Conservation (phyloP, 2,329 filamentous ascomycete species). For the Phialophora expanda region DNA sequence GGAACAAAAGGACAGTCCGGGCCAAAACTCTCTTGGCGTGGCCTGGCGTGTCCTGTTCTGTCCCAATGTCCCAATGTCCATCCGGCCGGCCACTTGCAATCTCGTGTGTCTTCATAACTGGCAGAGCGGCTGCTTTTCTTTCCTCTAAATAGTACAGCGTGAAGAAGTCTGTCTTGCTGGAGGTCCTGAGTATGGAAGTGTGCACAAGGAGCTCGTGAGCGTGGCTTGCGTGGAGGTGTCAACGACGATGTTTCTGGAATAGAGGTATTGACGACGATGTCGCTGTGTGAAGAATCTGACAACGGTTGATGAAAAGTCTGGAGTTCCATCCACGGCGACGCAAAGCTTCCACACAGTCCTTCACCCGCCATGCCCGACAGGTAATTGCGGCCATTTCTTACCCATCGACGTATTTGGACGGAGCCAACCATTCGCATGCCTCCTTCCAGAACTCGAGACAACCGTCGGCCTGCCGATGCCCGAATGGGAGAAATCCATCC, state of each 20-base stretch:
- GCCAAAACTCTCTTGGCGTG: not conserved
- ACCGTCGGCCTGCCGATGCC: conserved; percentile 19
- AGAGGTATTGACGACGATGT: not conserved
- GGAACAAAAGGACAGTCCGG: not conserved
- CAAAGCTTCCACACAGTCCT: not conserved
- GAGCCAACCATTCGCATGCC: conserved; percentile 13
- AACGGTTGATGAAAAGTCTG: not conserved
- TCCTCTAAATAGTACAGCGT: not conserved
- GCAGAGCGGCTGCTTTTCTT: not conserved
- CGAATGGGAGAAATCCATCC: conserved; percentile 19
- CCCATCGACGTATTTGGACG: not conserved
- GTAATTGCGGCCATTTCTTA: not conserved
- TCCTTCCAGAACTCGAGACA: conserved; percentile 22
- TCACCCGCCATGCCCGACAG: not conserved
- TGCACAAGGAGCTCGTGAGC: no score
- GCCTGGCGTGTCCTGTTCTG: no score
- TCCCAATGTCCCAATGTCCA: not conserved
- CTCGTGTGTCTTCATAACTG: not conserved
- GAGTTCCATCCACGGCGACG: no score
- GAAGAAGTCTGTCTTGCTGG: not conserved
- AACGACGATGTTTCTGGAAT: no score
- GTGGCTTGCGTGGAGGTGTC: no score
- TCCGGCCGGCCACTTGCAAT: not conserved
- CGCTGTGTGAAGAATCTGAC: not conserved
- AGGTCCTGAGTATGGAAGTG: no score